These are phyloP conservation scores for Leptomonas seymouri DNA, from an alignment of 208 protist species.

Conservation along the genomic window DNA sequence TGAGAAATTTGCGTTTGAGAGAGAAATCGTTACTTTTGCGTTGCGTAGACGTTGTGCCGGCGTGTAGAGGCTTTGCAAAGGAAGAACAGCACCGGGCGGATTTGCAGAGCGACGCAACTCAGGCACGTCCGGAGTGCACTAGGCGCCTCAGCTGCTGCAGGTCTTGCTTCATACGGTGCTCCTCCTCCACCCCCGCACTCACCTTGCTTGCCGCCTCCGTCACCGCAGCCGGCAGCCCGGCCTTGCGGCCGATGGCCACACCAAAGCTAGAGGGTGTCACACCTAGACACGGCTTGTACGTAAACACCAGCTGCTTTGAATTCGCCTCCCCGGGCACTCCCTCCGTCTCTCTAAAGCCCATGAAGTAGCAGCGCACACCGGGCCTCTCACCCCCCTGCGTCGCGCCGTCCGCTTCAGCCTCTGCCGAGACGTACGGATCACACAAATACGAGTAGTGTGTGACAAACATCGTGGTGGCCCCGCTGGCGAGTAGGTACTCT, in stretches of 20 bases:
- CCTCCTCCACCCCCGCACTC: constrained; percentile 53
- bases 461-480: constrained; percentile 93
- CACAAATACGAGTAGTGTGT: constrained; percentile 95
- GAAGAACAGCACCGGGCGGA: no score
- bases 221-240: constrained; percentile 75
- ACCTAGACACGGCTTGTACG: constrained; percentile 80
- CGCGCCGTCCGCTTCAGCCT: background rate
- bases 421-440: constrained; percentile 56
- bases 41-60: no score
- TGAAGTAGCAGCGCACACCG: constrained; percentile 79
- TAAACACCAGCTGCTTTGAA: constrained; percentile 63
- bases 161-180: constrained; percentile 36
- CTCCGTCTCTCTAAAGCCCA: constrained; percentile 61
- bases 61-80: no score
- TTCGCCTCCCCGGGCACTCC: constrained; percentile 8
- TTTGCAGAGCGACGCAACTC: background rate
- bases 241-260: constrained; percentile 86
- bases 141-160: constrained; percentile 35
- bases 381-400: background rate
- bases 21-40: no score
- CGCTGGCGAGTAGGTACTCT: constrained; percentile 75
- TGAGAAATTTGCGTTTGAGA: no score
- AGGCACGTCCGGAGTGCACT: background rate
- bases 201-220: constrained; percentile 57
- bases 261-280: constrained; percentile 92